Conservation (phyloP, 192 early-diverging fungal species). For the Coemansia sp. region DNA sequence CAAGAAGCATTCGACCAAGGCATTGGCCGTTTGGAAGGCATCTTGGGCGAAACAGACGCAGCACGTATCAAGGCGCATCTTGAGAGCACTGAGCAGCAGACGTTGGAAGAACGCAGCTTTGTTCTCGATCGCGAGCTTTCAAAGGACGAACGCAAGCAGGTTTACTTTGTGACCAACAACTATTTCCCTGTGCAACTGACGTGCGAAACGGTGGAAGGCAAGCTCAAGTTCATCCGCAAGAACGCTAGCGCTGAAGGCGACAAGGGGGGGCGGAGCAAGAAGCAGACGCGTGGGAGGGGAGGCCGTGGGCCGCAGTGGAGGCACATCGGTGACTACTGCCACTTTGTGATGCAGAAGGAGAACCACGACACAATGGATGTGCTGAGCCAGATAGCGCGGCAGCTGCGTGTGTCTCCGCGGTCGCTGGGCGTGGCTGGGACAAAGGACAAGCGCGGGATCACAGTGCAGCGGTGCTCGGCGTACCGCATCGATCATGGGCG, state of each 20-base stretch:
- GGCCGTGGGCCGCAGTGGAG: conserved; percentile 50
- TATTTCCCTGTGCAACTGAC: conserved; percentile 37
- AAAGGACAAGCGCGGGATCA: conserved; percentile 93
- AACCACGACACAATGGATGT: conserved; percentile 92
- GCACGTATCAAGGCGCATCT: conserved; percentile 27
- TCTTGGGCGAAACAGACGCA: conserved; percentile 33
- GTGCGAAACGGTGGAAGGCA: conserved; percentile 46
- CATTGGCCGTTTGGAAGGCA: conserved; percentile 21
- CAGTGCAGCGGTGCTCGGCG: conserved; percentile 80
- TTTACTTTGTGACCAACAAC: conserved; percentile 57
- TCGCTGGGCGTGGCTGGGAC: conserved; percentile 86
- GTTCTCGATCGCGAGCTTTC: conserved; percentile 31
- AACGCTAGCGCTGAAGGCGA: not conserved
- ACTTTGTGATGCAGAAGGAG: conserved; percentile 92
- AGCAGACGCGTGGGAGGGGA: conserved; percentile 7
- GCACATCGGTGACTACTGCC: conserved; percentile 71
- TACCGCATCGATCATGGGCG: conserved; percentile 55
- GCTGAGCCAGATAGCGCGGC: conserved; percentile 55
- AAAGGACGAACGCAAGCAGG: conserved; percentile 39
- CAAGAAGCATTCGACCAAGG: conserved; percentile 32
- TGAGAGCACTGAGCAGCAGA: conserved; percentile 15
- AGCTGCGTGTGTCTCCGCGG: conserved; percentile 37
- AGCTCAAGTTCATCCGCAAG: conserved; percentile 36
- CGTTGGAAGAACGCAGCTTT: conserved; percentile 24
- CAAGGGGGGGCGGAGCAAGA: not conserved